phyloP scores from a whole-genome alignment of 345 rosid genomes.

The Euphorbia tirucalli region DNA sequence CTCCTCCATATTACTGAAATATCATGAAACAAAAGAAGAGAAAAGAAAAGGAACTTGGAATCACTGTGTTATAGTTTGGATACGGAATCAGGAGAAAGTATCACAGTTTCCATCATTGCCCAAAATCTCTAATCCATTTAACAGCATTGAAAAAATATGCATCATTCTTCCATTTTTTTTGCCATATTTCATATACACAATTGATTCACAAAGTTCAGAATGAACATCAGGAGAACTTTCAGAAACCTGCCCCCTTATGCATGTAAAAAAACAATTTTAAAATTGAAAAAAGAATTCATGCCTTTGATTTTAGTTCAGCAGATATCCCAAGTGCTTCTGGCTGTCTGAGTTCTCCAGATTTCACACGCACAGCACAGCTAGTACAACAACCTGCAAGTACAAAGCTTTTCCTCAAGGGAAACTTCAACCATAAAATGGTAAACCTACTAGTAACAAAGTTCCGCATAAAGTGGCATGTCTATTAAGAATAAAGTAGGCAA shows the following conservation, averaged over 20 bases:
- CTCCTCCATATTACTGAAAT: neutral
- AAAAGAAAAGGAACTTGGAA: neutral
- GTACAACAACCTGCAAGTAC: slow-evolving; percentile 81
- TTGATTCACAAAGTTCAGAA: neutral
- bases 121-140: neutral
- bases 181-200: neutral
- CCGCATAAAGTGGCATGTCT: neutral
- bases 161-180: slow-evolving; percentile 8
- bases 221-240: neutral
- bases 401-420: slow-evolving; percentile 10
- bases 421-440: neutral
- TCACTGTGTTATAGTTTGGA: neutral
- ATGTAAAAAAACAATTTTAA: neutral
- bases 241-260: neutral
- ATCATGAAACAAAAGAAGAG: neutral
- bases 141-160: neutral
- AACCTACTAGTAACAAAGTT: neutral
- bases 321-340: slow-evolving; percentile 98
- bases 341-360: slow-evolving; percentile 79
- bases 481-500: neutral
- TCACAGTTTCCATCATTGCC: neutral
- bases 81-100: too few relatives aligned
- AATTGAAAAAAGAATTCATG: slow-evolving; percentile 30
- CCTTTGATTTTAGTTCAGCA: slow-evolving; percentile 84
- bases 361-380: slow-evolving; percentile 92